Percentiles rank a stretch among this genome's conserved stretches.
These are phyloP conservation scores for Brassica carinata DNA, from an alignment of 345 rosid species.

Conservation along the genomic window DNA sequence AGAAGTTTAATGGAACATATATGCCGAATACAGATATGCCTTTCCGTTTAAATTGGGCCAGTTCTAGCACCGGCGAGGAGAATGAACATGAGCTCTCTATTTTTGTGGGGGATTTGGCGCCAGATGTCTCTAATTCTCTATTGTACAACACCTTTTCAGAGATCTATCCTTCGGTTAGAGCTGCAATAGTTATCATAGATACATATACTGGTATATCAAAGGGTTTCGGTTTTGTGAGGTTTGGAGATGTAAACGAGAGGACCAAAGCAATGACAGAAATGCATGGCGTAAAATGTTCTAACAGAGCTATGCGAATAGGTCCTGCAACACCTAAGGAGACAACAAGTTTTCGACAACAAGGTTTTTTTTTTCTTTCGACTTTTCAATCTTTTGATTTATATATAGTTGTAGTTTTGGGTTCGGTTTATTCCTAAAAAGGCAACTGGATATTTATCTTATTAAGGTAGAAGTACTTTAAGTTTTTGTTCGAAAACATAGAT, in stretches of 20 bases:
- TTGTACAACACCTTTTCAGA: conserved; percentile 72
- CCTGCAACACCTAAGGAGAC: conserved; percentile 94
- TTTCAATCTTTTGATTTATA: background rate
- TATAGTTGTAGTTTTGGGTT: background rate
- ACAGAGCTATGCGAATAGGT: conserved; percentile 95
- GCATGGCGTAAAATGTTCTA: conserved; percentile 88
- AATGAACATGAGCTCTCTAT: conserved; percentile 83
- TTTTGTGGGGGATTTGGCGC: conserved; percentile 94
- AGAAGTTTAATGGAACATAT: conserved; percentile 57
- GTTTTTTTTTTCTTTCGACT: background rate
- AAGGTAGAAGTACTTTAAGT: too few species aligned
- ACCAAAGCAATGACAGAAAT: conserved; percentile 88
- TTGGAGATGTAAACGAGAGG: conserved; percentile 84
- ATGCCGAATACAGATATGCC: conserved; percentile 88
- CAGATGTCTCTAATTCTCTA: conserved; percentile 81
- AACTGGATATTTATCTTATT: background rate
- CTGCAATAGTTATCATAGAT: conserved; percentile 92
- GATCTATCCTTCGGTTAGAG: conserved; percentile 83
- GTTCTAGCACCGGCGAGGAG: conserved; percentile 87
- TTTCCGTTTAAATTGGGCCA: conserved; percentile 98
- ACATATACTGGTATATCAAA: conserved; percentile 93
- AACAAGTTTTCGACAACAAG: conserved; percentile 78
- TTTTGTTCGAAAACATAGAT: too few species aligned
- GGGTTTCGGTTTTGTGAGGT: conserved; percentile 98
- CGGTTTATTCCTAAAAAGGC: background rate